These are phyloP conservation scores for Sanghuangporus baumii DNA, from an alignment of 1,284 basidiomycete species.

Conservation along the genomic window DNA sequence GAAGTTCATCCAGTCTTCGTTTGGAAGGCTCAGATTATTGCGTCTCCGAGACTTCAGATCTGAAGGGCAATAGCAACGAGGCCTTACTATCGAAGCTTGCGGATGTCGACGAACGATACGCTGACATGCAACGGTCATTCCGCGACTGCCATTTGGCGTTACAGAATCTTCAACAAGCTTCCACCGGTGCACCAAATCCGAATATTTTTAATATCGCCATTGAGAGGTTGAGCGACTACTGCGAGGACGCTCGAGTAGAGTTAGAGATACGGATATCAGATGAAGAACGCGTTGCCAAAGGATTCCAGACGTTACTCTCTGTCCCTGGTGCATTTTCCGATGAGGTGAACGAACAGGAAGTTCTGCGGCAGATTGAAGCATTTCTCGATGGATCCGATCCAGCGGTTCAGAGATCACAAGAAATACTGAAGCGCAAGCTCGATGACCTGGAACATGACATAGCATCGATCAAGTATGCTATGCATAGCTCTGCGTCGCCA, in stretches of 20 bases:
- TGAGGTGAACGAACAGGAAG: constrained; percentile 32
- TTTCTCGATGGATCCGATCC: constrained; percentile 58
- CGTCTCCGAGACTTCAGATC: background rate
- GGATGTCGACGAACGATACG: constrained; percentile 49
- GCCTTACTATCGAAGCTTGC: constrained; percentile 42
- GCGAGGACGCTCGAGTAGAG: constrained; percentile 82
- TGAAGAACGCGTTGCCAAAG: constrained; percentile 63
- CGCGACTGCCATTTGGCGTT: constrained; percentile 65
- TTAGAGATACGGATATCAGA: constrained; percentile 80
- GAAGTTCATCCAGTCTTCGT: background rate
- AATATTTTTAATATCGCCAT: constrained; percentile 50
- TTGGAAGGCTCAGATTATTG: background rate
- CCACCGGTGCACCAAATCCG: constrained; percentile 25
- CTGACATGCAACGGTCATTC: constrained; percentile 55
- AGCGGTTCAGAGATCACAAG: constrained; percentile 42
- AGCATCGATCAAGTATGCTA: constrained; percentile 52
- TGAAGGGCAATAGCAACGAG: background rate
- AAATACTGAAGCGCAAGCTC: constrained; percentile 53
- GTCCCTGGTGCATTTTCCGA: constrained; percentile 46
- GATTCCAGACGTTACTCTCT: constrained; percentile 67
- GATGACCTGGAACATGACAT: constrained; percentile 81
- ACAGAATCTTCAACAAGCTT: constrained; percentile 44
- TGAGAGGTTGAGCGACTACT: constrained; percentile 69
- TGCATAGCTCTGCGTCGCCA: constrained; percentile 37
- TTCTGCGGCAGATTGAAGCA: constrained; percentile 48